A percentile compares a stretch with the other conserved stretches of the same genome.
Conservation (phyloP, 2,329 filamentous ascomycete genomes). For the Gremmenia infestans region DNA sequence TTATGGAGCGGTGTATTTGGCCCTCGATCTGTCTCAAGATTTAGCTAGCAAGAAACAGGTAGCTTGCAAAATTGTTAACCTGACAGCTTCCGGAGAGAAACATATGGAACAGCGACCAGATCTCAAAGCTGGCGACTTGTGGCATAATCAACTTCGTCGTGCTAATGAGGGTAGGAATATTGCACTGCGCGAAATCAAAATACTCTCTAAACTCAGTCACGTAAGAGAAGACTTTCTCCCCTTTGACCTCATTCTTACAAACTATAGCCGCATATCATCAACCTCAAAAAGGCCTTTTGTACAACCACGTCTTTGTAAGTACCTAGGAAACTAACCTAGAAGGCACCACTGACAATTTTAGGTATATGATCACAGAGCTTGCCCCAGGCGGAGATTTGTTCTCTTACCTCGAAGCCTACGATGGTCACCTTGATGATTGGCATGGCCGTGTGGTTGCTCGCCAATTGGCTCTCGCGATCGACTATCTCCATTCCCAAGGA, state of each 20-base stretch:
- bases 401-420: slow-evolving; percentile 26
- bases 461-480: slow-evolving; percentile 28
- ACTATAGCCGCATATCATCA: slow-evolving; percentile 50
- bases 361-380: slow-evolving; percentile 53
- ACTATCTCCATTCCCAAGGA: slow-evolving; percentile 27
- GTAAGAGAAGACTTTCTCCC: slow-evolving; percentile 35
- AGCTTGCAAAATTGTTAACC: slow-evolving; percentile 62
- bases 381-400: slow-evolving; percentile 41
- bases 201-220: slow-evolving; percentile 49
- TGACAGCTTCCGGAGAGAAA: slow-evolving; percentile 31
- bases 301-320: slow-evolving; percentile 44
- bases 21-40: slow-evolving; percentile 35
- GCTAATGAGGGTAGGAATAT: slow-evolving; percentile 32
- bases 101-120: background rate
- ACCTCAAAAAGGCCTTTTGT: slow-evolving; percentile 46
- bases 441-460: slow-evolving; percentile 27
- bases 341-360: slow-evolving; percentile 21
- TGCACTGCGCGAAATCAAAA: slow-evolving; percentile 45
- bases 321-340: background rate
- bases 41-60: slow-evolving; percentile 51
- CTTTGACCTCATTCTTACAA: background rate
- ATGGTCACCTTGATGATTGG: slow-evolving; percentile 20
- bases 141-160: slow-evolving; percentile 18
- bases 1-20: slow-evolving; percentile 50
- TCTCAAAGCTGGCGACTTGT: background rate